These are phyloP conservation scores for Urostyla sp. DNA, from an alignment of 73 alveolate genomes.

Conservation along the genomic window DNA sequence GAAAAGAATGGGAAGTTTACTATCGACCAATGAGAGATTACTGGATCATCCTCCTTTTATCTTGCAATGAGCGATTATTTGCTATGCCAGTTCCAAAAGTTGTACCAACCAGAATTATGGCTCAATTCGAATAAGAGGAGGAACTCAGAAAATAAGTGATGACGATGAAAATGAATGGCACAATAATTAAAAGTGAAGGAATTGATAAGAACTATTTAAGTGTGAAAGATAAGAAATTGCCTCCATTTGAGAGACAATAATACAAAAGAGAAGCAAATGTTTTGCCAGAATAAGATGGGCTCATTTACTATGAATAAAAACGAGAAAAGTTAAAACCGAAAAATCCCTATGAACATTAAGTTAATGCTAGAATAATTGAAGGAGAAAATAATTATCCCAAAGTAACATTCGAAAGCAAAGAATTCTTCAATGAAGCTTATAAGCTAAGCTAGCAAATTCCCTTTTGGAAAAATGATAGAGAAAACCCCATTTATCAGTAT, in stretches of 20 bases:
- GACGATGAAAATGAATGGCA: background rate
- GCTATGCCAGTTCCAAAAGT: slow-evolving; percentile 65
- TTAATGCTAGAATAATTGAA: slow-evolving; percentile 44
- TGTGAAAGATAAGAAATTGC: slow-evolving; percentile 28
- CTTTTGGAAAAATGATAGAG: slow-evolving; percentile 57
- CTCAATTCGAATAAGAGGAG: slow-evolving; percentile 62
- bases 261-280: slow-evolving; percentile 51
- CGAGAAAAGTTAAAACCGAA: background rate
- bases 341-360: slow-evolving; percentile 64
- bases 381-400: slow-evolving; percentile 57
- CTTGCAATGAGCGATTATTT: slow-evolving; percentile 59
- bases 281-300: slow-evolving; percentile 10
- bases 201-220: slow-evolving; percentile 36
- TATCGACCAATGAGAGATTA: slow-evolving; percentile 61
- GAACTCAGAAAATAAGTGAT: background rate
- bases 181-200: slow-evolving; percentile 9
- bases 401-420: slow-evolving; percentile 65
- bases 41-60: slow-evolving; percentile 62
- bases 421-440: slow-evolving; percentile 51
- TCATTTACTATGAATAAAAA: slow-evolving; percentile 1
- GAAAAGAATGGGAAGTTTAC: slow-evolving; percentile 59
- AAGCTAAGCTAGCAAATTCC: slow-evolving; percentile 25
- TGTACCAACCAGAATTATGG: slow-evolving; percentile 43
- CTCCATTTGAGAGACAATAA: slow-evolving; percentile 20
- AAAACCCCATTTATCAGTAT: slow-evolving; percentile 65